Evolutionary conservation across 768 basidiomycete genomes (phyloP), one percentile per base, ranked within the genome.

Genomic region (Tephrocybe sp.): DNA sequence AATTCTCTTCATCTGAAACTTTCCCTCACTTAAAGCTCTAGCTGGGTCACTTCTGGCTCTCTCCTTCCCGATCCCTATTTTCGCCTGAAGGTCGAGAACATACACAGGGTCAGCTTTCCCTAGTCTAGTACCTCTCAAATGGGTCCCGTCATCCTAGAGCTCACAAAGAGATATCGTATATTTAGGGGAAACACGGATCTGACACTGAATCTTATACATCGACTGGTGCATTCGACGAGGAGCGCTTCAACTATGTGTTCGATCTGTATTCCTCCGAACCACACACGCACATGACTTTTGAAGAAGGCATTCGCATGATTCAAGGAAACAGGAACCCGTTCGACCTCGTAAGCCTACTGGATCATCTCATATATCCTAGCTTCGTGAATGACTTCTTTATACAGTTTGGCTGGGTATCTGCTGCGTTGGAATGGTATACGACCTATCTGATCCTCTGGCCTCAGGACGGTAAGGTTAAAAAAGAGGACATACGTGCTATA

Each of bases 131-230:
- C n/a, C n/a, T n/a, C n/a, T n/a, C n/a, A n/a, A n/a, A n/a, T n/a
- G n/a, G n/a, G n/a, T n/a, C n/a, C n/a, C 26, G 7, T 45, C 38
- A 17, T 45, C 33, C 26, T 31, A 8, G 31, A 26, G 30, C 31
- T 40, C 12, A 41, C 26, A 9, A 10, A 23, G n/a, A 34, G 20
- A 13, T 11, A 5, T 34, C 33, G 13, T 5, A 6, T 5, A 20
- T 23, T n/a, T 31, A 76, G 74, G 74, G 53, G 33, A 73, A 71
- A 48, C 75, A 76, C 43, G 74, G 74, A 12, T 76, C 75, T 19
- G 73, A 75, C 59, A 59, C 70, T 7, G 70, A 65, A 32, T 54
- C 61, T 4, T 75, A 69, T 53, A 75, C 69, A 22, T 58, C 62
- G 12, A 59, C 60, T 0, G 76, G 76, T 49, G 69, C 72, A 32